Evolutionary conservation across 2,329 filamentous ascomycete genomes (phyloP), one percentile per base, ranked within the genome.

Genomic region (Phyllosticta paracitricarpa): DNA sequence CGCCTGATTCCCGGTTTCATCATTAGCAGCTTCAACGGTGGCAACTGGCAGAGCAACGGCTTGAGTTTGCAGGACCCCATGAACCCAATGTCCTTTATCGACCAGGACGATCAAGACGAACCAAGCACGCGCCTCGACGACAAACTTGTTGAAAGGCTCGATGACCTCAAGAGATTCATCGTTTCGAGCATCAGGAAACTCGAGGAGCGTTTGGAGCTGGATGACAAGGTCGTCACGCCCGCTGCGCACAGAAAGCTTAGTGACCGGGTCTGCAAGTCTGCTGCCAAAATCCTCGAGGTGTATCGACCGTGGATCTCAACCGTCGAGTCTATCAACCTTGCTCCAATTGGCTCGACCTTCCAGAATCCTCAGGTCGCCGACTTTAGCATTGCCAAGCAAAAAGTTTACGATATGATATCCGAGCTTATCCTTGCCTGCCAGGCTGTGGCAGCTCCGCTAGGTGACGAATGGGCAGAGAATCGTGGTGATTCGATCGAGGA

Each of bases 381-480:
- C 67, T 97, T 97, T 72, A 87, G 86, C 69, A 83, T 87, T 33
- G 90, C 96, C 72, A 97, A 97, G 75, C 94, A 99, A 73, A 89
- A 88, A 67, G 80, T 96, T 19, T 97, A 97, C 74, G 94, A 97
- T 73, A 89, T 91, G 63, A 88, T 96, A 61, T 92, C 91, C 8
- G 94, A 97, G 71, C 82, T 99, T 28, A 77, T 97, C 3, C 77
- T 96, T 57, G 86, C 88, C 62, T 97, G 92, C 69, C 94, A 99
- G 75, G 86, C 89, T 25, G 88, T 97, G n/a, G 89, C 91, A 5
- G 90, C 90, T 8, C 94, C 94, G 5, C 76, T 99, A 53, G 89
- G 88, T 8, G 94, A 99, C 71, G 94, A 99, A 75, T 99, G 94
- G 94, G 85, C 92, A 3, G 91, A 96, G 71, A 81, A 92, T n/a